Base-by-base conservation (phyloP, 257 asterid genomes). In the Salvia rosmarinus region DNA sequence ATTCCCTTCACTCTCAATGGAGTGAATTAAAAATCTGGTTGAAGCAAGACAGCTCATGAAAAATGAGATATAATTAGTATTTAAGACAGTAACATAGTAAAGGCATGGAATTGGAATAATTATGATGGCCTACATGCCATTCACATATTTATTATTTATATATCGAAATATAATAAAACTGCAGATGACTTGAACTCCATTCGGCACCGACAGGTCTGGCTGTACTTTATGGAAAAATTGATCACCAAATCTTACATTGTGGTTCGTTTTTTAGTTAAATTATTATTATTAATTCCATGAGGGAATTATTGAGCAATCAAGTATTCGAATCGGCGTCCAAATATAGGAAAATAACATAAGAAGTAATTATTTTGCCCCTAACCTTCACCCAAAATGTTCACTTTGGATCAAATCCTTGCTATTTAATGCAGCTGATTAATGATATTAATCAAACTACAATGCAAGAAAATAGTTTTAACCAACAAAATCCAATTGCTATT, bases 151-250 rank as follows among this genome's bases (percentile, higher is more conserved):
- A 9, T 4, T 9, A 21, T 49, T 75, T 7, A 20, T 11, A 20
- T 13, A 32, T 20, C 16, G 32, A 56, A 42, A 43, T 23, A 58
- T 43, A 49, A 35, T n/a, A n/a, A n/a, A n/a, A 68, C n/a, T 30
- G 46, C 58, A 14, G 3, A 68, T 61, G 32, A 67, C 64, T 73
- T 23, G 56, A 63, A 13, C 20, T 37, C 55, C 67, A 58, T 42
- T 44, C 21, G 72, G 76, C 80, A 76, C 80, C 80, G 80, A 76
- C 80, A 44, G 72, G 37, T 76, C 34, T 57, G 64, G 32, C 8
- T 3, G 75, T 68, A 58, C 70, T 46, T 58, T 67, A 69, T 23
- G 1, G 28, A 58, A 59, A 73, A 39, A n/a, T 35, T 54, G 52
- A 6, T 28, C 54, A 46, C 7, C 23, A 30, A 56, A 67, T 54